Evolutionary conservation across 306 rosid species (phyloP).

Genomic region (Cicer chorassanicum): DNA sequence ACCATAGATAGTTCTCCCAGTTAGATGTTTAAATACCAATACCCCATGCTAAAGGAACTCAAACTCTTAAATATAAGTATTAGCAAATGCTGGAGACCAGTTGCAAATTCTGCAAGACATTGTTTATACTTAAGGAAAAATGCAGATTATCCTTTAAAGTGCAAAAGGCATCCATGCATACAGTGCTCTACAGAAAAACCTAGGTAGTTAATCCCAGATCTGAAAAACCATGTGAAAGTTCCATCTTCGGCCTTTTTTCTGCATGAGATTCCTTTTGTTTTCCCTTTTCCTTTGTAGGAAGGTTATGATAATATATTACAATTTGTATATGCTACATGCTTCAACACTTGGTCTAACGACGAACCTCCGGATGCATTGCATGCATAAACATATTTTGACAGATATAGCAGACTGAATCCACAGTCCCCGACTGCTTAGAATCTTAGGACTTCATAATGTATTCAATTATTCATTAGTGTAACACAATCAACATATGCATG

Average conservation of each 20-base stretch:
- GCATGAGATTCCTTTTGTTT: neutral
- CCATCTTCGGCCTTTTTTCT: neutral
- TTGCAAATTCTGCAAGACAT: slow-evolving; percentile 1
- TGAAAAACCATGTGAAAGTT: slow-evolving; percentile 22
- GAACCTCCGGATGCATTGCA: slow-evolving; percentile 3
- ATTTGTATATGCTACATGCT: neutral
- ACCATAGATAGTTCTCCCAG: neutral
- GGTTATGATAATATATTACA: neutral
- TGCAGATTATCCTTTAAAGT: neutral
- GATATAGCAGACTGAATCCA: neutral
- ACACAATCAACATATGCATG: slow-evolving; percentile 23
- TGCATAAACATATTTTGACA: slow-evolving; percentile 16
- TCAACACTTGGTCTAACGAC: neutral
- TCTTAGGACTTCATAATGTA: neutral
- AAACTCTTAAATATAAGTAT: neutral
- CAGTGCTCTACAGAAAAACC: slow-evolving; percentile 1
- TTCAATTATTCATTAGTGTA: slow-evolving; percentile 23
- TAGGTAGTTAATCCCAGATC: too few relatives aligned
- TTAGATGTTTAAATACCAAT: too few relatives aligned
- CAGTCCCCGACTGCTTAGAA: slow-evolving; percentile 15
- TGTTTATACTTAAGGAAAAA: slow-evolving; percentile 1
- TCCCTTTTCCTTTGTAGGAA: neutral
- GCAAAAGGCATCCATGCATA: slow-evolving; percentile 2
- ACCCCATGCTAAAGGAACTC: neutral
- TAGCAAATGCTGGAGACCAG: slow-evolving; percentile 2